Base-by-base conservation (phyloP, 2,329 filamentous ascomycete species). In the Fusarium nodosum region DNA sequence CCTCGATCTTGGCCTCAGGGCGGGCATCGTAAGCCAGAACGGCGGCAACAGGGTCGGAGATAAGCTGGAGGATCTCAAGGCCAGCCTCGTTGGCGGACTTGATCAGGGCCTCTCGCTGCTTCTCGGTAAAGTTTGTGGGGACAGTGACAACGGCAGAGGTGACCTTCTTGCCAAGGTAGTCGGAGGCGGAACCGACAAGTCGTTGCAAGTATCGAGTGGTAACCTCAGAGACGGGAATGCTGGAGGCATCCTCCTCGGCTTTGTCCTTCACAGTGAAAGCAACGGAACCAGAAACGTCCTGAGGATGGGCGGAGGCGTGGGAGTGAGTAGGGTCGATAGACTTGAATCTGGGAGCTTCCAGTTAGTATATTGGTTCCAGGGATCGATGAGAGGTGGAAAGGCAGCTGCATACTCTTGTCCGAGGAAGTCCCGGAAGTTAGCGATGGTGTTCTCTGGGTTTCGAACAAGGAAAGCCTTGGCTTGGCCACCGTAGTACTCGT, bases 401-500 rank as follows among this genome's bases (percentile, higher is more conserved):
- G 18, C 31, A 44, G 38, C 4, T 41, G 52, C 88, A 63, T 89
- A 97, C 92, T 97, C 92, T 87, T 97, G 93, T 75, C 96, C 96
- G 55, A 99, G 83, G 81, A 94, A 97, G 78, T 99, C 96, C 82
- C 94, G 91, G 86, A 98, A 99, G 85, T 93, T 97, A 78, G 93
- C 93, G 77, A 97, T 88, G 24, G 96, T 97, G 86, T 98, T 98
- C 79, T 89, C 88, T 71, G 93, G 87, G 82, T 99, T 98, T 78
- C 96, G 92, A 73, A 98, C 87, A 62, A 98, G 88, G 83, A 98
- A 95, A 71, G 88, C 86, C 87, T 98, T 99, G 76, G 95, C 96
- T 83, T 99, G 95, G 71, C 92, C 91, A 76, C 96, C 96, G 78
- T 97, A 94, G 82, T 97, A 97, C 83, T 99, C 95, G 79, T 99